Percentiles rank a stretch among this genome's conserved stretches.
Conservation (phyloP, 2,329 filamentous ascomycete species). For the Penicillium sp. region DNA sequence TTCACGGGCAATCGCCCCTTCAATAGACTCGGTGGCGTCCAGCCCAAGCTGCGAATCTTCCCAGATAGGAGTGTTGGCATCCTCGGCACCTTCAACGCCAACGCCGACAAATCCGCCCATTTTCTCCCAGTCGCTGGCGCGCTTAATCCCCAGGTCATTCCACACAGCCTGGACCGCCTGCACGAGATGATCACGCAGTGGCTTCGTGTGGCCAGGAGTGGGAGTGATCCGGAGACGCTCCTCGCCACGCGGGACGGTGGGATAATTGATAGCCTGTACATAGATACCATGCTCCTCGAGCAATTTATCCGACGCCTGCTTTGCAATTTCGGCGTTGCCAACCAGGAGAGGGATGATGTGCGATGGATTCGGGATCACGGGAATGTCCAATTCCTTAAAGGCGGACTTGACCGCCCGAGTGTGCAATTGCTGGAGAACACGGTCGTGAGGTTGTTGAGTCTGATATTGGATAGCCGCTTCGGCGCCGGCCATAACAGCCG, state of each 20-base stretch:
- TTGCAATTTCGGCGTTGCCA: constrained; percentile 87
- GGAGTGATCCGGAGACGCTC: constrained; percentile 94
- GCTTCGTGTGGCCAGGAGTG: constrained; percentile 81
- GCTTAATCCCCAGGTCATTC: constrained; percentile 81
- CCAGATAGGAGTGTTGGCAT: constrained; percentile 71
- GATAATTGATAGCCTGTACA: constrained; percentile 98
- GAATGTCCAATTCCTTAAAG: constrained; percentile 72
- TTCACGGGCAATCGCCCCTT: constrained; percentile 51
- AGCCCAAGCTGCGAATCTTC: constrained; percentile 81
- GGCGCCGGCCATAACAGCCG: constrained; percentile 94
- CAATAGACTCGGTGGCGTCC: constrained; percentile 50
- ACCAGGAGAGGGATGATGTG: constrained; percentile 94
- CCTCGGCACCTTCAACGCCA: constrained; percentile 60
- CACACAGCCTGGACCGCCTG: constrained; percentile 81
- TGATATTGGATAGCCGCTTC: constrained; percentile 91
- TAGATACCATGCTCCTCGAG: constrained; percentile 89
- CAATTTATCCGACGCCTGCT: constrained; percentile 85
- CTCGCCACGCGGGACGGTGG: constrained; percentile 95
- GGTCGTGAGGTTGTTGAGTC: constrained; percentile 74
- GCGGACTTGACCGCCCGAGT: constrained; percentile 89
- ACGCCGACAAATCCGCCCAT: constrained; percentile 94
- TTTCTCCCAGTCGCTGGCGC: constrained; percentile 84
- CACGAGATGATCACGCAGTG: constrained; percentile 80
- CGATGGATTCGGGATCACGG: constrained; percentile 94
- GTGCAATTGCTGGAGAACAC: constrained; percentile 89